Percentiles rank a stretch among this genome's conserved stretches.
phyloP scores from a whole-genome alignment of 1,284 basidiomycete species.

The Tylopilus sp. region DNA sequence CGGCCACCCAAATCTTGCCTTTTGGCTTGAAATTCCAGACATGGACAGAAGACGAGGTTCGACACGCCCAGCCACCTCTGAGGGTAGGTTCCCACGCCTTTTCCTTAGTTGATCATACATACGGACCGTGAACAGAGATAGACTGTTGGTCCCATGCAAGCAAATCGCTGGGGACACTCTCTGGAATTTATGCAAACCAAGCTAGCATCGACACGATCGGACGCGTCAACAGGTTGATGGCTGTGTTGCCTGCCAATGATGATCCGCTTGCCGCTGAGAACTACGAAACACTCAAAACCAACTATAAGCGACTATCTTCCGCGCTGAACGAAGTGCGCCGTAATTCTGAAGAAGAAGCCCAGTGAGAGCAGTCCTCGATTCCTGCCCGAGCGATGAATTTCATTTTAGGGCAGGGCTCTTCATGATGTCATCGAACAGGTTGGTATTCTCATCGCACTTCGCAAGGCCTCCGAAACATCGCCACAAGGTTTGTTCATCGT shows the following conservation, averaged over 20 bases:
- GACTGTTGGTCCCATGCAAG: constrained; percentile 78
- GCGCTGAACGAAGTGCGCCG: constrained; percentile 72
- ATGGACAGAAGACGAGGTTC: constrained; percentile 47
- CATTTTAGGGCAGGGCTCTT: constrained; percentile 63
- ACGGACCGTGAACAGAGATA: constrained; percentile 59
- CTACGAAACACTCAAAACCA: constrained; percentile 69
- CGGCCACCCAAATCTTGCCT: not conserved
- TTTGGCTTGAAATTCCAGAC: constrained; percentile 6
- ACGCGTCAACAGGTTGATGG: constrained; percentile 76
- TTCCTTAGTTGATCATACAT: constrained; percentile 17
- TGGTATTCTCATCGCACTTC: constrained; percentile 73
- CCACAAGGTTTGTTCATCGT: constrained; percentile 59
- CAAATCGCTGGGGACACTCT: constrained; percentile 64
- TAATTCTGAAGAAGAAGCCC: constrained; percentile 69
- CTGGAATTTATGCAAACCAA: constrained; percentile 62
- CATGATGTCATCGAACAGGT: constrained; percentile 78
- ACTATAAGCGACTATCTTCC: constrained; percentile 69
- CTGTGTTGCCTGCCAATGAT: constrained; percentile 76
- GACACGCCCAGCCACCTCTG: constrained; percentile 46
- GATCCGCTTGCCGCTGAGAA: constrained; percentile 75
- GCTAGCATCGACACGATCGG: constrained; percentile 68
- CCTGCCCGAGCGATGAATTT: constrained; percentile 16
- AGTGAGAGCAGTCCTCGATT: constrained; percentile 54
- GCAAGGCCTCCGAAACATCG: constrained; percentile 72
- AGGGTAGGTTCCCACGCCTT: constrained; percentile 45